Evolutionary conservation across 768 basidiomycete species (phyloP).

Genomic region (Tricholoma sp.): DNA sequence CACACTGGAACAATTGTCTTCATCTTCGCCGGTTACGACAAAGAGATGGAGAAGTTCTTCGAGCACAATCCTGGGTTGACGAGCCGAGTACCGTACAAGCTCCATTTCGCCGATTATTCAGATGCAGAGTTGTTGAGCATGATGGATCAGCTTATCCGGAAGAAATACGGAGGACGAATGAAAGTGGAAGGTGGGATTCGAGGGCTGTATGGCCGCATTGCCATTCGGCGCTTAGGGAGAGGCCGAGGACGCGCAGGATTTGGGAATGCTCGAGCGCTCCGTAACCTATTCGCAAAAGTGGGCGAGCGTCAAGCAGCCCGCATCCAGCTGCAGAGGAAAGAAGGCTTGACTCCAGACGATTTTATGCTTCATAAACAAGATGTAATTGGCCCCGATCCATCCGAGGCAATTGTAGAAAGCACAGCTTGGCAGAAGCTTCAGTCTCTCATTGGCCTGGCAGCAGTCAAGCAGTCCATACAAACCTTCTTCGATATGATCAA

Average conservation of each 20-base stretch:
- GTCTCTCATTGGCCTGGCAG: slow-evolving; percentile 44
- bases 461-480: slow-evolving; percentile 51
- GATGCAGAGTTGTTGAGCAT: slow-evolving; percentile 53
- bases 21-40: slow-evolving; percentile 65
- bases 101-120: slow-evolving; percentile 58
- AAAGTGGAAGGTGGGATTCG: slow-evolving; percentile 46
- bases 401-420: slow-evolving; percentile 39
- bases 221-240: slow-evolving; percentile 55
- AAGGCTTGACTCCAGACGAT: slow-evolving; percentile 40
- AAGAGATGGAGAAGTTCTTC: slow-evolving; percentile 73
- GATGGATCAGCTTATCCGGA: slow-evolving; percentile 43
- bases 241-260: slow-evolving; percentile 56
- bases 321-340: slow-evolving; percentile 33
- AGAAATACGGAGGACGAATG: slow-evolving; percentile 46
- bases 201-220: slow-evolving; percentile 53
- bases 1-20: slow-evolving; percentile 59
- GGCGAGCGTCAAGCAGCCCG: slow-evolving; percentile 50
- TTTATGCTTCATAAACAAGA: slow-evolving; percentile 49
- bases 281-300: slow-evolving; percentile 43
- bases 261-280: slow-evolving; percentile 61
- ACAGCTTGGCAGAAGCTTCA: slow-evolving; percentile 49
- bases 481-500: slow-evolving; percentile 41
- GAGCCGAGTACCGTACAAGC: slow-evolving; percentile 60
- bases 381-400: slow-evolving; percentile 62
- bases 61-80: slow-evolving; percentile 67